These are phyloP conservation scores for Deakozyma indianensis DNA, from an alignment of 805 yeast species.

Conservation along the genomic window DNA sequence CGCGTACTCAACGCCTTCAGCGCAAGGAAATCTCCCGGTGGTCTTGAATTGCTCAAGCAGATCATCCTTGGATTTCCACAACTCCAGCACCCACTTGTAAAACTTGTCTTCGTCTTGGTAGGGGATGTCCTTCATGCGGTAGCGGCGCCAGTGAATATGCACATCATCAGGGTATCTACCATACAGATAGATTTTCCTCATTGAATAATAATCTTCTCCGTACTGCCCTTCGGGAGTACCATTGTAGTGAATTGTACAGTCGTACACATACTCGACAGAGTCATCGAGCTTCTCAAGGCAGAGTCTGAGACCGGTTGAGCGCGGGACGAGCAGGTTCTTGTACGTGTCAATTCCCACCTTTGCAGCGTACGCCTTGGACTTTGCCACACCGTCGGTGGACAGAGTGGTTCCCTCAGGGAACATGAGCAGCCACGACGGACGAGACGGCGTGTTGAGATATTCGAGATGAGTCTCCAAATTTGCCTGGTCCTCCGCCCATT, in stretches of 20 bases:
- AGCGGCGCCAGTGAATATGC: constrained; percentile 48
- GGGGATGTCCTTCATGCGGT: constrained; percentile 50
- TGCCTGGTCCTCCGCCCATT: constrained; percentile 67
- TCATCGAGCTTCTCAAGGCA: constrained; percentile 37
- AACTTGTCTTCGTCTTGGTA: constrained; percentile 39
- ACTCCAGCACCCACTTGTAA: constrained; percentile 56
- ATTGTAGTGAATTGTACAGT: constrained; percentile 69
- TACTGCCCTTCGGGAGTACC: constrained; percentile 47
- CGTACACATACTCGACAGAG: constrained; percentile 42
- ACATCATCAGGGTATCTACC: constrained; percentile 63
- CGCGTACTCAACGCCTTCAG: not conserved
- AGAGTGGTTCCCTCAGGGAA: constrained; percentile 95
- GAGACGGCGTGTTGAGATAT: constrained; percentile 19
- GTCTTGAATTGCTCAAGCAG: constrained; percentile 47
- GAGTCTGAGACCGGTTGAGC: constrained; percentile 64
- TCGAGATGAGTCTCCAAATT: constrained; percentile 23
- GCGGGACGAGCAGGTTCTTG: constrained; percentile 64
- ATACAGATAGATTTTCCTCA: constrained; percentile 44
- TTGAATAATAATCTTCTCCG: constrained; percentile 66
- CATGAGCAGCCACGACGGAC: constrained; percentile 58
- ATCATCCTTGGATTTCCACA: constrained; percentile 71
- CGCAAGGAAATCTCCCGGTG: constrained; percentile 30
- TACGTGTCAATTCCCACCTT: constrained; percentile 29
- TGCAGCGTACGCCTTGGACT: constrained; percentile 43
- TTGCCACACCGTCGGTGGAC: constrained; percentile 45